Evolutionary conservation across 371 early-diverging fungal genomes (phyloP), one percentile per base, ranked within the genome.

Genomic region (Saksenaea oblongispora): DNA sequence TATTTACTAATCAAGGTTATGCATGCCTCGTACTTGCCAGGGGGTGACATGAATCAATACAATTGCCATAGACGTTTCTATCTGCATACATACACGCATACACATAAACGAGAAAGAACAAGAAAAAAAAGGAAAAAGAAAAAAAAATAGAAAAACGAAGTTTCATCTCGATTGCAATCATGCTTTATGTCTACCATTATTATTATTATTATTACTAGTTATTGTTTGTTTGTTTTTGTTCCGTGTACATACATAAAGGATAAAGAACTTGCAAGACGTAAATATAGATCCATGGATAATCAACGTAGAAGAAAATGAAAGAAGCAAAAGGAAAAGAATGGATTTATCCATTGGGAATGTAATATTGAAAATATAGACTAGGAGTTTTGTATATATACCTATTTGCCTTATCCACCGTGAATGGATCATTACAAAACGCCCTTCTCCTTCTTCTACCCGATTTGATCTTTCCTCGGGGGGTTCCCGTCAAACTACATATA

Each of bases 1-100:
- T 47, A 70, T 79, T 44, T 76, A 79, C 63, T 72, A 70, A 62
- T 22, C 10, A 47, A 47, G 51, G 18, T 22, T 47, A 47, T 47
- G 51, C 51, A 47, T 47, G n/a, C 51, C 51, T 22, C 51, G 24
- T 47, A 17, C 22, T 22, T 8, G n/a, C 22, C n/a, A 22, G 51
- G 24, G 51, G 10, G 11, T 22, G 24, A 9, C 51, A 22, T 47
- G 22, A 22, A 47, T 47, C 51, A 22, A 7, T 31, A 47, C 51
- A 47, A 22, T 17, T n/a, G 51, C 22, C 24, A 47, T 47, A 47
- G 51, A 47, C 51, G 51, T 47, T 47, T 47, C 22, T 47, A 47
- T 47, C 51, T 47, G n/a, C 22, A 47, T 47, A 47, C 24, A 47
- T n/a, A 47, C 18, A 47, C 51, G 22, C 22, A 47, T 22, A 47